These are phyloP conservation scores for Backusella mclennaniae DNA, from an alignment of 192 early-diverging fungal species.

Conservation along the genomic window DNA sequence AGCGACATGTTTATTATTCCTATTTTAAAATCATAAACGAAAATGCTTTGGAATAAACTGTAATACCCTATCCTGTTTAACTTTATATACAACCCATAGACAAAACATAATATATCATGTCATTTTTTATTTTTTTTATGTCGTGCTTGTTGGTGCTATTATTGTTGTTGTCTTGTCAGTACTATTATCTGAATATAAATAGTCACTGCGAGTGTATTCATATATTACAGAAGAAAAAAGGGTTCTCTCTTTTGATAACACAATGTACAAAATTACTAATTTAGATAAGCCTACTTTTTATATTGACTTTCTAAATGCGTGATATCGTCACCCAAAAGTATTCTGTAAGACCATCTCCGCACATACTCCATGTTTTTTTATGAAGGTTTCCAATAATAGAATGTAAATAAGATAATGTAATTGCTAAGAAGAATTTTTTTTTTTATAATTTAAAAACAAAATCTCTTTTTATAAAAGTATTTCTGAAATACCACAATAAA, in stretches of 20 bases:
- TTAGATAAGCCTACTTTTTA: background rate
- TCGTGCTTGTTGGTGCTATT: background rate
- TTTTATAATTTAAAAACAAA: background rate
- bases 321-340: background rate
- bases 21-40: slow-evolving; percentile 3
- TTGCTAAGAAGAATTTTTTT: background rate
- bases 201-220: background rate
- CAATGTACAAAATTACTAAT: background rate
- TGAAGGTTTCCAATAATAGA: background rate
- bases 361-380: background rate
- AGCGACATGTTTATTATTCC: slow-evolving; percentile 2
- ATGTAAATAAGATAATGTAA: background rate
- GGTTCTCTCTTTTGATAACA: background rate
- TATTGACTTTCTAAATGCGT: background rate
- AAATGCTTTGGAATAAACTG: background rate
- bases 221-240: background rate
- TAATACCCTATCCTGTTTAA: background rate
- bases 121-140: background rate
- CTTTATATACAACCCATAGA: background rate
- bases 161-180: background rate
- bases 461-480: background rate
- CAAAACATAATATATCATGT: background rate
- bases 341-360: background rate
- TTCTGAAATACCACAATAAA: background rate
- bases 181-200: background rate